Conservation (phyloP, 768 basidiomycete genomes). For the Tulasnella sp. region DNA sequence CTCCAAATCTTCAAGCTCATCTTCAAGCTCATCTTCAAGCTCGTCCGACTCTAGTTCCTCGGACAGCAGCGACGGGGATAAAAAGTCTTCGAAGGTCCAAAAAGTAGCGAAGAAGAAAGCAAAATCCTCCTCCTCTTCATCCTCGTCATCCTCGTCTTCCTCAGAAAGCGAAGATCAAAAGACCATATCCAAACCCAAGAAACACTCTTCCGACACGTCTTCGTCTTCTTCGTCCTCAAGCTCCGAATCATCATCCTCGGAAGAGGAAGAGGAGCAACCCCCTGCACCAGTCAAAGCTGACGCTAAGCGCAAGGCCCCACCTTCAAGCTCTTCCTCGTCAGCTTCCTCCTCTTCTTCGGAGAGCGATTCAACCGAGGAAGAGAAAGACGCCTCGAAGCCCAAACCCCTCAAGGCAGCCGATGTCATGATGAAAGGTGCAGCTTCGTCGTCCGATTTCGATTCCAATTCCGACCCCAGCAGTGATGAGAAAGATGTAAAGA, state of each 20-base stretch:
- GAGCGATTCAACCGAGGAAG: background rate
- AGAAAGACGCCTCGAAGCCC: background rate
- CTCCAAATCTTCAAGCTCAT: background rate
- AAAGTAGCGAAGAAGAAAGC: background rate
- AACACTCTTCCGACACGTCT: slow-evolving; percentile 12
- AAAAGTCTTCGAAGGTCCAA: background rate
- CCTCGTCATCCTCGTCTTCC: slow-evolving; percentile 1
- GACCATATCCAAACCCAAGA: no score
- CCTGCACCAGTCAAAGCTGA: background rate
- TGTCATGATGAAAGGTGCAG: background rate
- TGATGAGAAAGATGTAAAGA: background rate
- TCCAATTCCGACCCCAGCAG: slow-evolving; percentile 10
- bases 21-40: no score
- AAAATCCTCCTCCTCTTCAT: no score
- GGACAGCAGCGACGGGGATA: slow-evolving; percentile 11
- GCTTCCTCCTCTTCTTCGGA: slow-evolving; percentile 14
- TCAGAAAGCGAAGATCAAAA: background rate
- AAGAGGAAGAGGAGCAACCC: slow-evolving; percentile 14
- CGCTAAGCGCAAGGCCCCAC: slow-evolving; percentile 2
- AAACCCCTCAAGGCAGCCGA: background rate
- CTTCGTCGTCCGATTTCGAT: background rate
- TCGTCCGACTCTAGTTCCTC: background rate
- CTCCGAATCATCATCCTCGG: slow-evolving; percentile 24
- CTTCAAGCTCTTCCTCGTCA: slow-evolving; percentile 18
- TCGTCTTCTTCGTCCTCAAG: slow-evolving; percentile 16